Evolutionary conservation across 2,329 filamentous ascomycete genomes (phyloP).

Genomic region (Cladosporium velox): DNA sequence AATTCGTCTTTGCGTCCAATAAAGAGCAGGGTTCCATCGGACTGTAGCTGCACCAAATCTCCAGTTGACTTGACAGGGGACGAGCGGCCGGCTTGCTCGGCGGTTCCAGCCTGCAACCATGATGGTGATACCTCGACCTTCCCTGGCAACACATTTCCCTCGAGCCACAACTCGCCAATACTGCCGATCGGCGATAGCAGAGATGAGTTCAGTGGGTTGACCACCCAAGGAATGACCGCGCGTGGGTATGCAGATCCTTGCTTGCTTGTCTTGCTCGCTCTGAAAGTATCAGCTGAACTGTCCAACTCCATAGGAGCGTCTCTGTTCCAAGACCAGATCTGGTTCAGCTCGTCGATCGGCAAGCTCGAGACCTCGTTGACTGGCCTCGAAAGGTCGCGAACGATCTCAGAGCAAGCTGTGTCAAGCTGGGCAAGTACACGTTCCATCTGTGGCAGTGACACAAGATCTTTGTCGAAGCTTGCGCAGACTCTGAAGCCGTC

Average conservation of each 20-base stretch:
- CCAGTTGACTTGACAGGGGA: conserved; percentile 30
- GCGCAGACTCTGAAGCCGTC: conserved; percentile 43
- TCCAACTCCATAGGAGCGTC: conserved; percentile 10
- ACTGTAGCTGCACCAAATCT: conserved; percentile 27
- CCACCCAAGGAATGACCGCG: conserved; percentile 32
- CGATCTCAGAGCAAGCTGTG: conserved; percentile 6
- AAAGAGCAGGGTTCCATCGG: conserved; percentile 45
- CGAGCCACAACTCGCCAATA: conserved; percentile 28
- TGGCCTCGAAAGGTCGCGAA: not conserved
- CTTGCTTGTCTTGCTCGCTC: conserved; percentile 8
- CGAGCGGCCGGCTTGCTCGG: conserved; percentile 27
- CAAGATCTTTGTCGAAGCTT: conserved; percentile 20
- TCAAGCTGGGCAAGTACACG: conserved; percentile 16
- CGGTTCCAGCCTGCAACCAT: conserved; percentile 23
- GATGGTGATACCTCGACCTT: conserved; percentile 27
- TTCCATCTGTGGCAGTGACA: conserved; percentile 10
- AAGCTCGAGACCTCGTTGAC: conserved; percentile 12
- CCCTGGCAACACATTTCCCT: conserved; percentile 38
- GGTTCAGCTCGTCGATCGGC: conserved; percentile 2
- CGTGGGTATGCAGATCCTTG: conserved; percentile 15
- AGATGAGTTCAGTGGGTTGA: conserved; percentile 29
- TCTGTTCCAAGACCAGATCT: conserved; percentile 17
- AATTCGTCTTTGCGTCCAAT: conserved; percentile 72
- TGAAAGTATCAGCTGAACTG: not conserved
- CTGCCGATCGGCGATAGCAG: conserved; percentile 45